Evolutionary conservation across 2,329 filamentous ascomycete genomes (phyloP).

Genomic region (Fonsecaea pedrosoi): DNA sequence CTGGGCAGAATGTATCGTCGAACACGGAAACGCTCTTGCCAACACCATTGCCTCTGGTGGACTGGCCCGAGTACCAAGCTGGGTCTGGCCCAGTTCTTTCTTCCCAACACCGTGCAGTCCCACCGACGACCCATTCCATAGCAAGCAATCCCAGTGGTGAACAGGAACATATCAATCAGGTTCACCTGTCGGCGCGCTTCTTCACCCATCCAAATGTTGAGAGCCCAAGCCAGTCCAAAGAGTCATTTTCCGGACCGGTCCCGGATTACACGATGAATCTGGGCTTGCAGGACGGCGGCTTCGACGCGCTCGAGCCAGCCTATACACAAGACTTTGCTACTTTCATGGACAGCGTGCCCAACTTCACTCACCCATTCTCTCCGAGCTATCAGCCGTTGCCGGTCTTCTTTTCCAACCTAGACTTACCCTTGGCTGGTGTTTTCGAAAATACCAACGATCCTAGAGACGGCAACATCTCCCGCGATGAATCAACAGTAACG

Average conservation of each 20-base stretch:
- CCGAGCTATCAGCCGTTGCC: conserved; percentile 49
- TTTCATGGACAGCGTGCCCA: conserved; percentile 19
- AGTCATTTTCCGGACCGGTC: not conserved
- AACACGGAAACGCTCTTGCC: conserved; percentile 4
- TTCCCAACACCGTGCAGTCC: not conserved
- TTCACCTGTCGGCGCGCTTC: not conserved
- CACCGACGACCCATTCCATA: not conserved
- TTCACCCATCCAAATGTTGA: conserved; percentile 1
- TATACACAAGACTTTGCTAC: conserved; percentile 14
- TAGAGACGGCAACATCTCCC: conserved; percentile 43
- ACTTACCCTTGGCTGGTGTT: conserved; percentile 41
- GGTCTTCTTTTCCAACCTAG: conserved; percentile 49
- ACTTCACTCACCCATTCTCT: conserved; percentile 11
- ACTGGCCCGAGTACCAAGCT: conserved; percentile 35
- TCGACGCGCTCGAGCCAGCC: conserved; percentile 7
- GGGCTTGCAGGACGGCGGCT: not conserved
- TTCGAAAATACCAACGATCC: not conserved
- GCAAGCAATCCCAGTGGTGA: not conserved
- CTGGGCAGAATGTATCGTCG: conserved; percentile 37
- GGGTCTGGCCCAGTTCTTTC: conserved; percentile 30
- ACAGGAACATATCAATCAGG: not conserved
- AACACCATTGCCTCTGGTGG: conserved; percentile 29
- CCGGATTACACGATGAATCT: conserved; percentile 7
- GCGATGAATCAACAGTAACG: conserved; percentile 8
- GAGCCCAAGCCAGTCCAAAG: not conserved